These are phyloP conservation scores for Chalciporus piperatoides DNA, from an alignment of 1,284 basidiomycete species.

Conservation along the genomic window DNA sequence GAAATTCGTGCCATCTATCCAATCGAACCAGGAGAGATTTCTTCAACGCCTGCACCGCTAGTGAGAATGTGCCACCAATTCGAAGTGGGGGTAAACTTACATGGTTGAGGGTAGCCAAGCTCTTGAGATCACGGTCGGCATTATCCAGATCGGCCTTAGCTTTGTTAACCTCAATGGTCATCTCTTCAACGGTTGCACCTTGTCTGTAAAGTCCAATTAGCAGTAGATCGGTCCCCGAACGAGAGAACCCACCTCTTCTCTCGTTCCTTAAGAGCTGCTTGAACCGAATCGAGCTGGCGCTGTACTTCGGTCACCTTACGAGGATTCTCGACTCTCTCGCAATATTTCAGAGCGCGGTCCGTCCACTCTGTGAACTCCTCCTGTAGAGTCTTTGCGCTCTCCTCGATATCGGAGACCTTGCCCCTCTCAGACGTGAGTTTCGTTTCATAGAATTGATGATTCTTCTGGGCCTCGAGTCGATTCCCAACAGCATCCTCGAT, in stretches of 20 bases:
- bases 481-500: constrained; percentile 43
- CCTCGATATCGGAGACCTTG: constrained; percentile 42
- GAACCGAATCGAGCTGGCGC: constrained; percentile 58
- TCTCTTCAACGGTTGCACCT: constrained; percentile 75
- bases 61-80: constrained; percentile 2
- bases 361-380: constrained; percentile 68
- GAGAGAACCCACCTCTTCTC: constrained; percentile 53
- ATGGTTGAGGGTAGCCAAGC: constrained; percentile 61
- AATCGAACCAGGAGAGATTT: constrained; percentile 64
- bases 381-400: constrained; percentile 46
- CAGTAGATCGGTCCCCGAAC: not conserved
- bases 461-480: constrained; percentile 47
- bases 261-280: constrained; percentile 65
- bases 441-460: constrained; percentile 42
- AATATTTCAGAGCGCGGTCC: constrained; percentile 59
- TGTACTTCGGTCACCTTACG: constrained; percentile 56
- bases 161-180: constrained; percentile 65
- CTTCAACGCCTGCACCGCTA: constrained; percentile 49
- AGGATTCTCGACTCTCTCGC: constrained; percentile 54
- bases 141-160: constrained; percentile 53
- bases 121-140: constrained; percentile 58
- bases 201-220: constrained; percentile 45
- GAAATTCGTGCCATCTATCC: constrained; percentile 82
- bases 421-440: constrained; percentile 47
- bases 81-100: constrained; percentile 34